These are phyloP conservation scores for Tardiomyces depauwii DNA, from an alignment of 1,139 yeast genomes.

Conservation along the genomic window DNA sequence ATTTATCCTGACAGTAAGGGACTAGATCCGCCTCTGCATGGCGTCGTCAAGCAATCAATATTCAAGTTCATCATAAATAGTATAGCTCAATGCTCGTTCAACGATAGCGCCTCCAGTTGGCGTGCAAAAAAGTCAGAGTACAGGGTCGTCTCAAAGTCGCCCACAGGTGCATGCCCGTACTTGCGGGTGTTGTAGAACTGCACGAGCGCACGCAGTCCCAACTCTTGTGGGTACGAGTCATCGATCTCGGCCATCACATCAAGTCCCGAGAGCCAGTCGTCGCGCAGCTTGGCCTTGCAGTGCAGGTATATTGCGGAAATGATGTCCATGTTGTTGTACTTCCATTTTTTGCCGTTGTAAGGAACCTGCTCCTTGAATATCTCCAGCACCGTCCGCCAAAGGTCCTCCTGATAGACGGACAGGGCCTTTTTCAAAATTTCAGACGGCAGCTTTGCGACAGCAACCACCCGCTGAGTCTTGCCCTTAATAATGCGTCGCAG, in stretches of 20 bases:
- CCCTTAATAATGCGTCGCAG: slow-evolving; percentile 25
- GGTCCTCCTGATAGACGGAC: slow-evolving; percentile 43
- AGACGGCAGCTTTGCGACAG: slow-evolving; percentile 32
- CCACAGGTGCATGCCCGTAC: slow-evolving; percentile 30
- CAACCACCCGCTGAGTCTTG: slow-evolving; percentile 31
- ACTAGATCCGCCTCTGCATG: no score
- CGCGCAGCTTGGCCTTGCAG: slow-evolving; percentile 59
- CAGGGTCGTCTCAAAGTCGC: slow-evolving; percentile 13
- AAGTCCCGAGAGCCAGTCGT: slow-evolving; percentile 82
- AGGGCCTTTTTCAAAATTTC: slow-evolving; percentile 29
- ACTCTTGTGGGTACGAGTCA: slow-evolving; percentile 78
- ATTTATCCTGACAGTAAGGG: no score
- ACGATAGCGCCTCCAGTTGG: slow-evolving; percentile 24
- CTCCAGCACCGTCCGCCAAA: slow-evolving; percentile 61
- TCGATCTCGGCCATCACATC: slow-evolving; percentile 68
- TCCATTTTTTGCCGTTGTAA: slow-evolving; percentile 91
- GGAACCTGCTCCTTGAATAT: slow-evolving; percentile 72
- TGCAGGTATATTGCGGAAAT: slow-evolving; percentile 79
- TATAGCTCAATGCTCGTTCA: slow-evolving; percentile 3
- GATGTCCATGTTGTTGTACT: slow-evolving; percentile 83
- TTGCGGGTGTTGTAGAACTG: slow-evolving; percentile 65
- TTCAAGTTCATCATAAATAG: no score
- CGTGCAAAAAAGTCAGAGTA: slow-evolving; percentile 30
- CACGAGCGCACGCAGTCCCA: slow-evolving; percentile 67
- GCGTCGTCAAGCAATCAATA: no score